Conservation (phyloP, 2,329 filamentous ascomycete species). For the Xylariaceae sp. region DNA sequence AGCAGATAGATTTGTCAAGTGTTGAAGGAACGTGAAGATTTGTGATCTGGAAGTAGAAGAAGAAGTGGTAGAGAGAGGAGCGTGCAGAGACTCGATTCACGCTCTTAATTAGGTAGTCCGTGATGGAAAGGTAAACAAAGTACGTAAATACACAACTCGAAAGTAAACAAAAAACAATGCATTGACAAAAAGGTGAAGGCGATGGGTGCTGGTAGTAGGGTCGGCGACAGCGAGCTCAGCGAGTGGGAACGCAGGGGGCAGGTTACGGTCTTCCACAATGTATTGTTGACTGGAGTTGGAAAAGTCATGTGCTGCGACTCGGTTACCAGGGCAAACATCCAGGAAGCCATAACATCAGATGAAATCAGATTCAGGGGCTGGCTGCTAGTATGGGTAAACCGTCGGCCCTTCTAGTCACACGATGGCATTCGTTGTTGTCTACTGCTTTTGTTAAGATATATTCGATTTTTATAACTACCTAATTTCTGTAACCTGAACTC, state of each 20-base stretch:
- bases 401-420: no score
- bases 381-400: no score
- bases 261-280: no score
- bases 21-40: not conserved
- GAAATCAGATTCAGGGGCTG: no score
- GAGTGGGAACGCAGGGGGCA: no score
- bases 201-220: not conserved
- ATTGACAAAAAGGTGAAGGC: not conserved
- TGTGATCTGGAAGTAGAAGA: not conserved
- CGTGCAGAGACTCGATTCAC: not conserved
- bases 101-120: not conserved
- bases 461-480: no score
- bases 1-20: not conserved
- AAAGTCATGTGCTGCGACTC: not conserved
- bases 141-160: slow-evolving; percentile 31
- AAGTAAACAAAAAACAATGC: no score
- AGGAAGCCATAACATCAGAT: not conserved
- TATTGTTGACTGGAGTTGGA: no score
- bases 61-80: not conserved
- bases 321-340: not conserved
- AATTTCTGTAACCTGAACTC: no score
- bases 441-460: no score
- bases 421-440: no score
- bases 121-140: not conserved
- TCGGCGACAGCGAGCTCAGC: not conserved